Conservation (phyloP, 331 rosid species). For the Ulmus americana region DNA sequence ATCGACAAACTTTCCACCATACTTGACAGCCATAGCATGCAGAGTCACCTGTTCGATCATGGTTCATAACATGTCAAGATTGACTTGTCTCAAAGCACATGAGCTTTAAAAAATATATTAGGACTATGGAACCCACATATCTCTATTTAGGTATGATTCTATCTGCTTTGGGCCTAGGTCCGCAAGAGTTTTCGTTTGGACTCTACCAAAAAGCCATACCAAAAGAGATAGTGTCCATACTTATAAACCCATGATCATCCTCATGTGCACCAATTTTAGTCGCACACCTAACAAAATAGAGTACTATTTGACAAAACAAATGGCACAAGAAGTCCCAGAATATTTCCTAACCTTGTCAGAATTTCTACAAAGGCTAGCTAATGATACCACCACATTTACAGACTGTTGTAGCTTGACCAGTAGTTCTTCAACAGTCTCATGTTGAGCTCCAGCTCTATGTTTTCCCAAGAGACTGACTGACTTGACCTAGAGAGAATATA, state of each 20-base stretch:
- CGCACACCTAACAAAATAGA: neutral
- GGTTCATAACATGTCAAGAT: constrained; percentile 6
- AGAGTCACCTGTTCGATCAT: constrained; percentile 27
- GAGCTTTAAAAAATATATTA: neutral
- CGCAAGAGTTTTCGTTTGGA: too few relatives aligned
- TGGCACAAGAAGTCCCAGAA: neutral
- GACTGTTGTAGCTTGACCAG: constrained; percentile 26
- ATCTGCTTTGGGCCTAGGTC: too few relatives aligned
- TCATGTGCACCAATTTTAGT: too few relatives aligned
- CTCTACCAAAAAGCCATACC: too few relatives aligned
- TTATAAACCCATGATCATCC: too few relatives aligned
- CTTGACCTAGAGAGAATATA: constrained; percentile 24
- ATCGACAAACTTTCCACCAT: constrained; percentile 38
- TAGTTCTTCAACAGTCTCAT: constrained; percentile 19
- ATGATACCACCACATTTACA: constrained; percentile 38
- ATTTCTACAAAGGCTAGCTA: constrained; percentile 33
- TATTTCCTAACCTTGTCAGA: constrained; percentile 29
- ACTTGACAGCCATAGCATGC: constrained; percentile 40
- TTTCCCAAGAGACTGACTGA: constrained; percentile 21
- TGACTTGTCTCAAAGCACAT: neutral
- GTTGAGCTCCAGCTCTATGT: constrained; percentile 18
- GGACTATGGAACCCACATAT: too few relatives aligned
- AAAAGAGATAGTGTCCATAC: too few relatives aligned
- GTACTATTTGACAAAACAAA: neutral
- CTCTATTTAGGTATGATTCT: too few relatives aligned